Percentiles rank a stretch among this genome's conserved stretches.
Conservation (phyloP, 2,329 filamentous ascomycete genomes). For the Penicillium sp. region DNA sequence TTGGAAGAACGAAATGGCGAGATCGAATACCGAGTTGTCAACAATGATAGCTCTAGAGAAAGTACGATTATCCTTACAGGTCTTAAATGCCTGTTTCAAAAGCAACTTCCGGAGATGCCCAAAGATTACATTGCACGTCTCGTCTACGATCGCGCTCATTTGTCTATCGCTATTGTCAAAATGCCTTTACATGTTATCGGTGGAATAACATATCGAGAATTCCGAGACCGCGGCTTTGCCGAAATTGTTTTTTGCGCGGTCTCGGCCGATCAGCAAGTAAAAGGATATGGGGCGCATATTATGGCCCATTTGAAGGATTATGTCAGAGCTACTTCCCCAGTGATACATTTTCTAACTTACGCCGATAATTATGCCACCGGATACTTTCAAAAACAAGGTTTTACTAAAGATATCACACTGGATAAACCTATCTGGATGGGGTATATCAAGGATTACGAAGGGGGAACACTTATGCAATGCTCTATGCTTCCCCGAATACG, state of each 20-base stretch:
- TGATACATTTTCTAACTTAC: slow-evolving; percentile 98
- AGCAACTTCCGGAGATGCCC: too few relatives aligned
- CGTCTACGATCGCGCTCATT: slow-evolving; percentile 71
- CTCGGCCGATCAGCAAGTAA: slow-evolving; percentile 95
- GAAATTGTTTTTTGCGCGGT: slow-evolving; percentile 99
- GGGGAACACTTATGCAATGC: slow-evolving; percentile 98
- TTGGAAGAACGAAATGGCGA: too few relatives aligned
- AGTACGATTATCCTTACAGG: too few relatives aligned
- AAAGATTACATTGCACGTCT: too few relatives aligned
- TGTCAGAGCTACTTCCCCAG: slow-evolving; percentile 90
- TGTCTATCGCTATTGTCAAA: slow-evolving; percentile 97
- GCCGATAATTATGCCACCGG: slow-evolving; percentile 98
- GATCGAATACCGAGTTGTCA: too few relatives aligned
- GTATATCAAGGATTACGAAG: slow-evolving; percentile 99
- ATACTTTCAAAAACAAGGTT: slow-evolving; percentile 98
- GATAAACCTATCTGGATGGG: slow-evolving; percentile 95
- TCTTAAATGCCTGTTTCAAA: too few relatives aligned
- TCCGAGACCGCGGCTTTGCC: slow-evolving; percentile 86
- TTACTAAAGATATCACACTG: slow-evolving; percentile 96
- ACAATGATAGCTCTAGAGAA: too few relatives aligned
- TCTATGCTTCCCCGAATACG: slow-evolving; percentile 92
- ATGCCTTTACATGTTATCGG: slow-evolving; percentile 86
- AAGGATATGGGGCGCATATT: slow-evolving; percentile 94
- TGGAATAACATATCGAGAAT: slow-evolving; percentile 93
- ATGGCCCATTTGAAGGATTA: slow-evolving; percentile 99